phyloP scores from a whole-genome alignment of 768 basidiomycete genomes.

The Tulasnella sp. region DNA sequence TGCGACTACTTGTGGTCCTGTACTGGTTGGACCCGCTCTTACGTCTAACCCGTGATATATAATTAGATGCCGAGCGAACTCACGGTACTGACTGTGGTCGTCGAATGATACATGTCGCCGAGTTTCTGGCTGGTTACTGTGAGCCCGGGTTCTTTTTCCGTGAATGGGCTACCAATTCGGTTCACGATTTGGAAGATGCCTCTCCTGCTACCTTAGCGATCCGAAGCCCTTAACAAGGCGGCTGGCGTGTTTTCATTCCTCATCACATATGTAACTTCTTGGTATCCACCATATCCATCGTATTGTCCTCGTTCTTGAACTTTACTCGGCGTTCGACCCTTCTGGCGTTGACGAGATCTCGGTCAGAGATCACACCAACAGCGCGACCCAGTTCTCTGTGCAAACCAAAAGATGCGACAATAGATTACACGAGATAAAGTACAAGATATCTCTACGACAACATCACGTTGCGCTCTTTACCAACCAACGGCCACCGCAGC shows the following conservation, averaged over 20 bases:
- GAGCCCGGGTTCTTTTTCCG: background rate
- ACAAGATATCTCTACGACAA: background rate
- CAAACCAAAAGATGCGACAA: background rate
- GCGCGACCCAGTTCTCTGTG: too few relatives aligned
- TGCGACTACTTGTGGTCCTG: background rate
- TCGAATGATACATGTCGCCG: conserved; percentile 3
- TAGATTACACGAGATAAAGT: background rate
- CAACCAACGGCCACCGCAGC: conserved; percentile 28
- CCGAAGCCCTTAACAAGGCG: too few relatives aligned
- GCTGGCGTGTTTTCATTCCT: too few relatives aligned
- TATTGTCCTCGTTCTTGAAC: too few relatives aligned
- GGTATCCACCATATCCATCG: too few relatives aligned
- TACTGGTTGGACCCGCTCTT: background rate
- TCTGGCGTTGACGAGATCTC: too few relatives aligned
- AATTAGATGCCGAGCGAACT: background rate
- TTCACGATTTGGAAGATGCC: background rate
- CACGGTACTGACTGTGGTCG: background rate
- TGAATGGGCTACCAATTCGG: background rate
- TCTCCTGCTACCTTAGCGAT: background rate
- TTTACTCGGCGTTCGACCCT: too few relatives aligned
- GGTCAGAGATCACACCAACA: too few relatives aligned
- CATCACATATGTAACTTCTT: too few relatives aligned
- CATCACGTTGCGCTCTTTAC: background rate
- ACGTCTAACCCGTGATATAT: background rate
- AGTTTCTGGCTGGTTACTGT: background rate